Base-by-base conservation (phyloP, 805 yeast genomes). In the Alloascoidea hylecoeti region DNA sequence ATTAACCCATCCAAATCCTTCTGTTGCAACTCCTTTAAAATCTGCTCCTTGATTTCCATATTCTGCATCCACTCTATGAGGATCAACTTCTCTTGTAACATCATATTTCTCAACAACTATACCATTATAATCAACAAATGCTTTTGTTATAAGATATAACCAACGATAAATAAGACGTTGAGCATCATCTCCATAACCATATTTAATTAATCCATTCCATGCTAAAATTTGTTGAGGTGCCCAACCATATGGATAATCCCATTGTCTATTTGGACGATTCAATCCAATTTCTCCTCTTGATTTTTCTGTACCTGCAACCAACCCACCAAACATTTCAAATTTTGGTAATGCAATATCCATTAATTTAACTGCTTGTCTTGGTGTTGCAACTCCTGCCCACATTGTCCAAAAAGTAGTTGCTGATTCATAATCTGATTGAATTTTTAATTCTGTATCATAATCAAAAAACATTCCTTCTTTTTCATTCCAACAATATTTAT, bases 171-270 rank as follows among this genome's bases (percentile, higher is more conserved):
- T 75, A 41, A 89, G 59, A 42, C 97, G 61, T 40, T 77, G 65
- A 1, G 89, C 77, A 14, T 72, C 71, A 3, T 66, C 72, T 2
- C 54, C 55, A 51, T 66, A 82, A 0, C 88, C 92, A 53, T 89
- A 92, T 38, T 75, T 70, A 17, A 55, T 48, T 23, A 89, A 64
- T 0, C 96, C 97, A 35, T 70, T 71, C 98, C 98, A 89, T 1
- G 95, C 89, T 39, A 89, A 56, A n/a, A 89, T 83, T 57, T 89
- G 98, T 55, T 92, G 97, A 2, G 98, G 97, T 0, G 97, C 96
- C 98, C 98, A 89, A 2, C 97, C 97, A 51, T 63, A 84, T 2
- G 98, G 98, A 56, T 79, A 92, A 56, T 89, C 98, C 98, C 98
- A 89, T 59, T 89, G 98, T 55, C 97, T 67, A 9, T 79, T 73